Conservation (phyloP, 306 rosid species). For the Pyrus betulifolia region DNA sequence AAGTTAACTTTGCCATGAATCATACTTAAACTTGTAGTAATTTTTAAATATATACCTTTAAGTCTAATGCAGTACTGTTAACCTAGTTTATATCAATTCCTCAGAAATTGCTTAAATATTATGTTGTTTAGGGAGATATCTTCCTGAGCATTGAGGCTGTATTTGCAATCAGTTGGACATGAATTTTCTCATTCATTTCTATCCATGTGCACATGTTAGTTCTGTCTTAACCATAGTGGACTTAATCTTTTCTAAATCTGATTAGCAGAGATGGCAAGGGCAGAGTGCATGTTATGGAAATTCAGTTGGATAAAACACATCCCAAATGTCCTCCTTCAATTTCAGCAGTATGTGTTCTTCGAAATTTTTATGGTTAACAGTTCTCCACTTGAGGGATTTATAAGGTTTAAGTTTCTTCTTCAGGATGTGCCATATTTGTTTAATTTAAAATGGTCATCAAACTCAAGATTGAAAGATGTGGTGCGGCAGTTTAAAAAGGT, state of each 20-base stretch:
- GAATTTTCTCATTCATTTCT: neutral
- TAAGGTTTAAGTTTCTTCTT: conserved; percentile 1
- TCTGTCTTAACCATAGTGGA: neutral
- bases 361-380: neutral
- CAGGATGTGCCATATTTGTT: conserved; percentile 23
- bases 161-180: neutral
- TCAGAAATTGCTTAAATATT: neutral
- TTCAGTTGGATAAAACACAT: conserved; percentile 25
- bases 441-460: conserved; percentile 24
- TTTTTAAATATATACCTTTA: neutral
- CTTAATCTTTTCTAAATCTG: neutral
- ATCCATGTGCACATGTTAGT: neutral
- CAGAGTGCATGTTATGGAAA: conserved; percentile 20
- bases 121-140: neutral
- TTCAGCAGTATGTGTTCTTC: conserved; percentile 23
- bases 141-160: neutral
- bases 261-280: conserved; percentile 25
- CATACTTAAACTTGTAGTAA: neutral
- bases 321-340: conserved; percentile 29
- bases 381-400: neutral
- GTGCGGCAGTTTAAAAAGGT: conserved; percentile 31
- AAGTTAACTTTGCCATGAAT: neutral
- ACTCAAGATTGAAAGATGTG: conserved; percentile 27
- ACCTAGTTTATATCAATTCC: neutral
- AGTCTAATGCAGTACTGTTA: neutral